These are phyloP conservation scores for Fraxinus excelsior DNA, from an alignment of 257 asterid species.

Conservation along the genomic window DNA sequence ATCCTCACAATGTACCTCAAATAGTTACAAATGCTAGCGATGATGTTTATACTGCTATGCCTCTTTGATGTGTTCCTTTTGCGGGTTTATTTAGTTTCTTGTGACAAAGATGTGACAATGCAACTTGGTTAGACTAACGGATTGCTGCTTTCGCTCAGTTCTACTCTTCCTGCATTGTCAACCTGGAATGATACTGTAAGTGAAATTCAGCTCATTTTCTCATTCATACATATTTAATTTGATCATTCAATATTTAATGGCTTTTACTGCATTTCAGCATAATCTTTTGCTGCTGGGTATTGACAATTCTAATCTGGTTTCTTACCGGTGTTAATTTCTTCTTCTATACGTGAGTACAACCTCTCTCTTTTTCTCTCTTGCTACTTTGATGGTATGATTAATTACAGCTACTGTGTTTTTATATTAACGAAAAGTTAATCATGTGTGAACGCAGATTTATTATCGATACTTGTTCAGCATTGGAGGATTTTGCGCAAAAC, in stretches of 20 bases:
- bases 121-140: conserved; percentile 54
- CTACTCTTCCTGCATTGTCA: conserved; percentile 46
- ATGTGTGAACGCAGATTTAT: conserved; percentile 39
- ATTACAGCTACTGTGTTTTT: background rate
- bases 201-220: background rate
- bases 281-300: conserved; percentile 54
- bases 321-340: conserved; percentile 52
- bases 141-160: conserved; percentile 63
- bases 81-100: conserved; percentile 22
- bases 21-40: background rate
- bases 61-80: conserved; percentile 9
- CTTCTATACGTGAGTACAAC: conserved; percentile 47
- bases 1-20: background rate
- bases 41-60: background rate
- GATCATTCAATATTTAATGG: background rate
- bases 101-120: conserved; percentile 32
- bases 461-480: conserved; percentile 49
- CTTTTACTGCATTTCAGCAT: conserved; percentile 33
- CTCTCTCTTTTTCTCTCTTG: conserved; percentile 12
- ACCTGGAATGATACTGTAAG: conserved; percentile 56
- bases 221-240: background rate
- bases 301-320: conserved; percentile 53
- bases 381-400: background rate
- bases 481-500: conserved; percentile 41
- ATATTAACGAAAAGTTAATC: background rate